Percentiles rank a stretch among this genome's conserved stretches.
Conservation (phyloP, 768 basidiomycete species). For the Russula griseocarnosa region DNA sequence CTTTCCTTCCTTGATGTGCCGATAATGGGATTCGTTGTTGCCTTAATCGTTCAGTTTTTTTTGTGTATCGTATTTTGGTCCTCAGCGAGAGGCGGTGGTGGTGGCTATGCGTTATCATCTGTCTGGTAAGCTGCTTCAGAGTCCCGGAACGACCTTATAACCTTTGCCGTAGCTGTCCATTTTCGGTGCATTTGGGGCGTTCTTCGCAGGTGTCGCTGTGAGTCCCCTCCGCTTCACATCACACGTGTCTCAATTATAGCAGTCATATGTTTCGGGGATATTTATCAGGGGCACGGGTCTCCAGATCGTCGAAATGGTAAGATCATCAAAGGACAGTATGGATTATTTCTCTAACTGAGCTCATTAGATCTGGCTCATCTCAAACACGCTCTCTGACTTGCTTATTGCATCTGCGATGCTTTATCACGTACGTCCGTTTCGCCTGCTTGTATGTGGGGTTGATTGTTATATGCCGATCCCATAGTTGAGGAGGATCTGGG, state of each 20-base stretch:
- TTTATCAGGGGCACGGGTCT: background rate
- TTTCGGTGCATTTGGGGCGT: background rate
- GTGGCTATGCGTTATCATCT: background rate
- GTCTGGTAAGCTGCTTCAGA: background rate
- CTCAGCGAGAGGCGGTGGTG: background rate
- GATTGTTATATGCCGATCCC: background rate
- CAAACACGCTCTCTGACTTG: background rate
- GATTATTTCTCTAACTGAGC: background rate
- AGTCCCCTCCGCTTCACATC: background rate
- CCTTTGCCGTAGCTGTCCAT: background rate
- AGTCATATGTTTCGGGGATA: background rate
- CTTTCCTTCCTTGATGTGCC: slow-evolving; percentile 32
- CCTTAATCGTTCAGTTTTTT: slow-evolving; percentile 33
- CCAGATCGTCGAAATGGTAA: background rate
- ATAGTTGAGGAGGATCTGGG: background rate
- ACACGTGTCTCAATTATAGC: background rate
- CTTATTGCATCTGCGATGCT: slow-evolving; percentile 12
- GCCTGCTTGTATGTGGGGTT: background rate
- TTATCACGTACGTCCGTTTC: background rate
- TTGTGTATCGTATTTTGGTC: slow-evolving; percentile 35
- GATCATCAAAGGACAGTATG: background rate
- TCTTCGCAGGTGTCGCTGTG: slow-evolving; percentile 8
- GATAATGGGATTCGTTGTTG: slow-evolving; percentile 31
- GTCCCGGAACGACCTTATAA: background rate
- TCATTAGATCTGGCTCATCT: slow-evolving; percentile 10